Conservation (phyloP, 495 filamentous ascomycete genomes). For the Immersiella caudata region DNA sequence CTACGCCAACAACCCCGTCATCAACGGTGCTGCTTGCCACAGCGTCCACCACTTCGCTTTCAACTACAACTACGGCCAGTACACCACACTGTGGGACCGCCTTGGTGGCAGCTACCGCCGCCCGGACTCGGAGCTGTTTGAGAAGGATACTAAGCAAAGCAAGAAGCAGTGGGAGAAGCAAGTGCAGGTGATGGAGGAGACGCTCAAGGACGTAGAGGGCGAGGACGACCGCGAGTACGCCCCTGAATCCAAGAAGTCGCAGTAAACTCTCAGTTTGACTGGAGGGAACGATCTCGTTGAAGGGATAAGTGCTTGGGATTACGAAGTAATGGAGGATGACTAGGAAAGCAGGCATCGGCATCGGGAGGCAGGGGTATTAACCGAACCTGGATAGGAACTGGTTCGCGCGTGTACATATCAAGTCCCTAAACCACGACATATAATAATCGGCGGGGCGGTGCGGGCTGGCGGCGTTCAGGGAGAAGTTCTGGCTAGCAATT, state of each 20-base stretch:
- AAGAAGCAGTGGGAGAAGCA: slow-evolving; percentile 80
- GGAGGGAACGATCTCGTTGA: not conserved
- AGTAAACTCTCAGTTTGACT: slow-evolving; percentile 25
- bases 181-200: slow-evolving; percentile 81
- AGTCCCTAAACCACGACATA: not conserved
- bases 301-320: not conserved
- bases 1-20: slow-evolving; percentile 79
- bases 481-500: not conserved
- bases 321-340: slow-evolving; percentile 27
- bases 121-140: slow-evolving; percentile 86
- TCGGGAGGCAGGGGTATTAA: not conserved
- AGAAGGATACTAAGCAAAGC: slow-evolving; percentile 86
- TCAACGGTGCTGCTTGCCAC: slow-evolving; percentile 96
- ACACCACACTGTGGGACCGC: slow-evolving; percentile 93
- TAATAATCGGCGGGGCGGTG: not conserved
- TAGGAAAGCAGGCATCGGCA: not conserved
- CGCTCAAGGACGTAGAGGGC: slow-evolving; percentile 83
- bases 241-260: slow-evolving; percentile 53
- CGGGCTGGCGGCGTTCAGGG: slow-evolving; percentile 1
- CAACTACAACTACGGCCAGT: slow-evolving; percentile 98
- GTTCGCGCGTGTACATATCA: slow-evolving; percentile 15
- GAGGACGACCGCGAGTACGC: slow-evolving; percentile 78
- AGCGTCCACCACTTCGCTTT: slow-evolving; percentile 86
- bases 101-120: slow-evolving; percentile 85
- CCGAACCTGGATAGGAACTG: not conserved